Conservation (phyloP, 305 asterid genomes). For the Fraxinus baroniana region DNA sequence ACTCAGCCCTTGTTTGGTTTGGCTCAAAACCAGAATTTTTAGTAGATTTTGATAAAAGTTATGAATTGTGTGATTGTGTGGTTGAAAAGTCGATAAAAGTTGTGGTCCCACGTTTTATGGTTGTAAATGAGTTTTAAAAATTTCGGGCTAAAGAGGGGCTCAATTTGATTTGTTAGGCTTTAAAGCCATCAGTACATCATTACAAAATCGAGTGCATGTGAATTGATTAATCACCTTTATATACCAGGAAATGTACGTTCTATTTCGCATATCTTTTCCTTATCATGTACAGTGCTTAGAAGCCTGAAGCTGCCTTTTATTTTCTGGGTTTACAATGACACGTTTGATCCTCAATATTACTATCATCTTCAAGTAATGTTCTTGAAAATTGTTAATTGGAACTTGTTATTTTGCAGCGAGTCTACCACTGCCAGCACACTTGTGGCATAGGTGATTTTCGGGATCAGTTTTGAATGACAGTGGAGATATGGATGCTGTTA, state of each 20-base stretch:
- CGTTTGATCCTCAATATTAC: not conserved
- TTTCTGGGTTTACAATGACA: not conserved
- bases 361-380: not conserved
- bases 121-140: no score
- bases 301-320: not conserved
- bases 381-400: not conserved
- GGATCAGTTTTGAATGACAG: conserved; percentile 11
- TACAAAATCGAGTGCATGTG: not conserved
- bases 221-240: not conserved
- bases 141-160: no score
- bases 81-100: no score
- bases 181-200: not conserved
- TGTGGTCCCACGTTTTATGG: no score
- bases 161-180: not conserved
- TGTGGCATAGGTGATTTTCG: conserved; percentile 49
- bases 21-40: no score
- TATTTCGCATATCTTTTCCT: not conserved
- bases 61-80: no score
- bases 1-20: no score
- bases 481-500: not conserved
- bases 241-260: not conserved
- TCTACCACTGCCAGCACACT: conserved; percentile 93
- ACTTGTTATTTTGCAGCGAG: conserved; percentile 48
- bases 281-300: not conserved
- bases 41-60: no score